Evolutionary conservation across 306 rosid genomes (phyloP), one percentile per base, ranked within the genome.

Genomic region (Hippophae gyantsensis): DNA sequence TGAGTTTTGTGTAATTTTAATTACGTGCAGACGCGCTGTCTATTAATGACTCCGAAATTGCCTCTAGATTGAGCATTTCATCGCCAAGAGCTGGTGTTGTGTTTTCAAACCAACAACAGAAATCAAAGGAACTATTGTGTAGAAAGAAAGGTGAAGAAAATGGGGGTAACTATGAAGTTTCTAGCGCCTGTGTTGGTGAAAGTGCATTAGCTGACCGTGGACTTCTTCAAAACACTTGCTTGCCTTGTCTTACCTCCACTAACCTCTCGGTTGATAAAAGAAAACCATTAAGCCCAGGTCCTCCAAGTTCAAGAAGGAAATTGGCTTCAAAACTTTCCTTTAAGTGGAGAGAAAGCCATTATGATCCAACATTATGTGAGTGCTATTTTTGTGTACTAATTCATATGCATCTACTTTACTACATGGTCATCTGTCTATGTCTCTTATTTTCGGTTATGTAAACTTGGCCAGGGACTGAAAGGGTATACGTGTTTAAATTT

Each of bases 311-410:
- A 1, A 67, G 82, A 60, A 84, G 75, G 60, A 92, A 74, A 55
- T 59, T 72, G 1, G 73, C 78, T 42, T 82, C 88, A 6, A 90
- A 69, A 63, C 82, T 80, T 32, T 92, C 99, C n/a, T 92, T 88
- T 60, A 92, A 92, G 74, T 78, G 78, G 81, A 81, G 69, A 77
- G 96, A 88, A 76, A 88, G 86, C 27, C 65, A 73, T 48, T 45
- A 80, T 7, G 99, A 88, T 56, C 62, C 54, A 42, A 59, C 66
- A 23, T 71, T 64, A 52, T 49, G 99, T 90, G 84, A 87, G 96
- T 81, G 55, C 2, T 23, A 7, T 12, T 6, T 53, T 26, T 23
- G 12, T 23, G 27, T 9, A 9, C 27, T 53, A 13, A 14, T 52
- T 48, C 52, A 10, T 48, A n/a, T 48, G 3, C 50, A 5, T 46